These are phyloP conservation scores for Pulveroboletus sp. DNA, from an alignment of 768 basidiomycete genomes.

Conservation along the genomic window DNA sequence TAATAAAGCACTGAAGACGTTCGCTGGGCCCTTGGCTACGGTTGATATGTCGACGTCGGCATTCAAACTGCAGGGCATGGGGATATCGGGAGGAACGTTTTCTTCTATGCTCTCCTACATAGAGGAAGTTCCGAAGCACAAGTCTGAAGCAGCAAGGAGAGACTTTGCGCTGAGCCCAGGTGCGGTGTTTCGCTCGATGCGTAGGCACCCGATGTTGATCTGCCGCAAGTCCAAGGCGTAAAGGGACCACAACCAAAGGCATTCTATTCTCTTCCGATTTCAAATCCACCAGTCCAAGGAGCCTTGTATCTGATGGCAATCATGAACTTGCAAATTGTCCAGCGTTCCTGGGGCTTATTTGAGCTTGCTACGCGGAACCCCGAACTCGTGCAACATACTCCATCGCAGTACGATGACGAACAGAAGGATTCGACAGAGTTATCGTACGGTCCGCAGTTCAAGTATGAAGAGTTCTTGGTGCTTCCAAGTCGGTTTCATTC, in stretches of 20 bases:
- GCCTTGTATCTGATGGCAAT: slow-evolving; percentile 41
- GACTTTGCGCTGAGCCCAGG: slow-evolving; percentile 44
- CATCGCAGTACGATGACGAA: slow-evolving; percentile 14
- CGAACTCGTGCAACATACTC: slow-evolving; percentile 9
- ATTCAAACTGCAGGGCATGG: slow-evolving; percentile 29
- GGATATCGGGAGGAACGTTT: slow-evolving; percentile 36
- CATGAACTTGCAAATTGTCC: slow-evolving; percentile 45
- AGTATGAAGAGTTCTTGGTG: slow-evolving; percentile 67
- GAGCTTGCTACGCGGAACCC: slow-evolving; percentile 28
- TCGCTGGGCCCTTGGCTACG: slow-evolving; percentile 31
- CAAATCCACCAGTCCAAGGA: slow-evolving; percentile 33
- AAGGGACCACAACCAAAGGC: slow-evolving; percentile 27
- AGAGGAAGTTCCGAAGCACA: slow-evolving; percentile 31
- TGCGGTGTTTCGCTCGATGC: slow-evolving; percentile 15
- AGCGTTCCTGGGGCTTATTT: slow-evolving; percentile 53
- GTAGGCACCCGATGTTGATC: slow-evolving; percentile 1
- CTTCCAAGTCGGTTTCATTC: slow-evolving; percentile 39
- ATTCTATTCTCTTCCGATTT: slow-evolving; percentile 36
- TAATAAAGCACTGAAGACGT: slow-evolving; percentile 59
- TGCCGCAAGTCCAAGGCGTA: slow-evolving; percentile 28
- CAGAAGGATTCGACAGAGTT: slow-evolving; percentile 16
- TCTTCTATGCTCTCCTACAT: slow-evolving; percentile 30
- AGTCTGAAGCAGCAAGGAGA: slow-evolving; percentile 24
- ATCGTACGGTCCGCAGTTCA: slow-evolving; percentile 66
- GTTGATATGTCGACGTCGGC: slow-evolving; percentile 58